Base-by-base conservation (phyloP, 1,284 basidiomycete species). In the Pholiota adiposa region DNA sequence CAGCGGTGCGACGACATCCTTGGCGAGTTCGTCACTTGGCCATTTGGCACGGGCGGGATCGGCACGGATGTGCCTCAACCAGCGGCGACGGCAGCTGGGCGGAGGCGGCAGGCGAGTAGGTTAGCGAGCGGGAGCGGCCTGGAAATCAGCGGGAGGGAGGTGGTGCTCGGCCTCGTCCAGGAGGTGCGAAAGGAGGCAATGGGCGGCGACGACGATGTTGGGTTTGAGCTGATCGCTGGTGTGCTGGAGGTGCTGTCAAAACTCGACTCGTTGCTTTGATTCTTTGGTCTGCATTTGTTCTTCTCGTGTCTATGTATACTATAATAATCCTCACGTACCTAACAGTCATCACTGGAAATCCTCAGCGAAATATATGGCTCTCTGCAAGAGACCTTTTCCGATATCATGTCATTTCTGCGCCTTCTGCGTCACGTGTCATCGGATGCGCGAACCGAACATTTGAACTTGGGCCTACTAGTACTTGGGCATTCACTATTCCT, bases 1-100 rank as follows among this genome's bases (percentile, higher is more conserved):
- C 87, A 87, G 63, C 82, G 96, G 61, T 95, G 93, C 67, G 96
- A 98, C 72, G 96, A 97, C 67, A 87, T 97, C 34, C 79, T 98
- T 27, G 89, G 87, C 48, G 95, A 96, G 75, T 97, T 97, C 75
- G 84, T 87, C 29, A 83, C 82, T 27, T 98, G 94, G 94, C 96
- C 96, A 3, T 95, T 94, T 70, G 93, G 94, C 5, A 77, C 76
- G 34, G 73, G 67, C 14, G 77, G 76, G 33, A 72, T 63, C 16
- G 65, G 68, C 23, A 57, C 63, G 1, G 58, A 57, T 23, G 65
- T 62, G 3, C 56, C 64, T 19, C 40, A 60, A 14, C 63, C 51
- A 34, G 60, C 69, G 23, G 63, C 66, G 1, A 68, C 69, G 6
- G 65, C 70, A 1, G 66, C 67, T 6, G 67, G 78, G 31, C 63